phyloP scores from a whole-genome alignment of 2,329 filamentous ascomycete species.

The Ophiostoma sp. region DNA sequence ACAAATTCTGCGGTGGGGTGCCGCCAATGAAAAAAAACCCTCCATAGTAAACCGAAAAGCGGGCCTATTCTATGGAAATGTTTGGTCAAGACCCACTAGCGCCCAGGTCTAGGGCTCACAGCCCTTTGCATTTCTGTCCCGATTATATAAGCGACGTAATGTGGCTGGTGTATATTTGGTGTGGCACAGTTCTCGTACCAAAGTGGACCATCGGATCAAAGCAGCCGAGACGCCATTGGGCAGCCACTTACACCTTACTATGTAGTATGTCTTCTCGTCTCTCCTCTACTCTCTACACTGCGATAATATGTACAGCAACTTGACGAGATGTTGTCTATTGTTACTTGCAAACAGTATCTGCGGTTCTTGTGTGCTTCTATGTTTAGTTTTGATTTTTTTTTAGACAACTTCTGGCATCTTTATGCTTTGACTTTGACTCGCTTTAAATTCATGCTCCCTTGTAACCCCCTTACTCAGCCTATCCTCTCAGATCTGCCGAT shows the following conservation, averaged over 20 bases:
- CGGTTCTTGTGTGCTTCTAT: not conserved
- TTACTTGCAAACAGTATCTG: not conserved
- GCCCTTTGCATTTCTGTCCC: not conserved
- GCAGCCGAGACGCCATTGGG: slow-evolving; percentile 7
- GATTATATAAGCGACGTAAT: not conserved
- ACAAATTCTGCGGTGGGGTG: slow-evolving; percentile 17
- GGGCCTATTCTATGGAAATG: not conserved
- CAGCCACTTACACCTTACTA: not conserved
- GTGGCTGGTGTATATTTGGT: not conserved
- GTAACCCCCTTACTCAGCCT: not conserved
- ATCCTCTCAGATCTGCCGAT: not conserved
- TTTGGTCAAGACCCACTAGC: not conserved
- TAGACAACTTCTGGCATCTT: not conserved
- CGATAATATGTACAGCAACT: not conserved
- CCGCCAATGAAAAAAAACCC: slow-evolving; percentile 6
- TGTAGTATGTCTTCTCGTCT: not conserved
- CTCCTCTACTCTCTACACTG: no score
- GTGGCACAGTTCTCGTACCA: not conserved
- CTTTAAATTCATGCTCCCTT: not conserved
- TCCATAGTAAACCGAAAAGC: slow-evolving; percentile 1
- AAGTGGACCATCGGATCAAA: slow-evolving; percentile 1
- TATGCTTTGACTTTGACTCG: not conserved
- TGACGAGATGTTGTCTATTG: not conserved
- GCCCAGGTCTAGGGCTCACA: not conserved
- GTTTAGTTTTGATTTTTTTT: not conserved